Evolutionary conservation across 1,284 basidiomycete species (phyloP), one percentile per base, ranked within the genome.

Genomic region (Cryptococcus neoformans): DNA sequence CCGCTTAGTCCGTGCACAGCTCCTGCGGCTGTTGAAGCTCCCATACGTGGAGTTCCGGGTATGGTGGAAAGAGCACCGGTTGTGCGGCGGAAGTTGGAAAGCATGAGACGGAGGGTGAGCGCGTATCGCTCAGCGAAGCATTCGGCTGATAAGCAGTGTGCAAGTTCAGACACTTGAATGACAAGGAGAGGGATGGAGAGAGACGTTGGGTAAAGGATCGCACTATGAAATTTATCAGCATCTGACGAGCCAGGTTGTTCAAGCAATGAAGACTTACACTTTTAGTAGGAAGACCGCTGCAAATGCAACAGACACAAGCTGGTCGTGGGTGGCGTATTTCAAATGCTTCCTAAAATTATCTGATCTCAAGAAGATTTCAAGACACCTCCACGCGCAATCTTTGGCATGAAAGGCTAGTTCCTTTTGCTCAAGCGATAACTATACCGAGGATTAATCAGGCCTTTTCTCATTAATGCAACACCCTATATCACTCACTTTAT

Each of bases 401-500:
- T 93, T 94, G 7, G 92, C 92, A 68, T 92, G 88, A 80, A 95
- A 92, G 6, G 92, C 92, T 45, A 96, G 83, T 73, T 95, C 92
- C 38, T 90, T 85, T 73, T 95, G 92, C 70, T 94, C 92, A 58
- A 89, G 90, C 1, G 89, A 61, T 16, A 76, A 62, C 66, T 72
- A 38, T 10, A 28, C 53, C 16, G 40, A 3, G 16, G 40, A 4
- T 38, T 48, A 50, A 51, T 44, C 48, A 47, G 40, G 50, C 36
- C 7, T 39, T 36, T 49, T 41, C 3, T 12, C 11, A 11, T 8
- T 12, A 46, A 50, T 21, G 7, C 28, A 16, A 6, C 42, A 7
- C 28, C 28, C 28, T 28, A 28, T 28, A 4, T 28, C 14, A 51
- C 69, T 85, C 87, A 95, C 92, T 77, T 92, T 93, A 68, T 95